phyloP scores from a whole-genome alignment of 768 basidiomycete species.

The Trametes elegans region DNA sequence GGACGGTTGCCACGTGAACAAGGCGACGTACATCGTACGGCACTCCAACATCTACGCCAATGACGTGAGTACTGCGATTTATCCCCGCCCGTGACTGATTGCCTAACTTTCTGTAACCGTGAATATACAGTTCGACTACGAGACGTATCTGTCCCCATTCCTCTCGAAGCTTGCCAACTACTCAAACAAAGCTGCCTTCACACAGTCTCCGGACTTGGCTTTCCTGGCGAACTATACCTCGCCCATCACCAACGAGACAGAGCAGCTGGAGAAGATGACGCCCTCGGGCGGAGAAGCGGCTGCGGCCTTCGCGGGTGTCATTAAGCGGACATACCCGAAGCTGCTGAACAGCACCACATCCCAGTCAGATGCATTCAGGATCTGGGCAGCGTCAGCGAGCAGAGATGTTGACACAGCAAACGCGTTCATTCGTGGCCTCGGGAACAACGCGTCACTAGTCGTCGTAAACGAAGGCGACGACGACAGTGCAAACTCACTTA shows the following conservation, averaged over 20 bases:
- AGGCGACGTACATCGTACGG: conserved; percentile 20
- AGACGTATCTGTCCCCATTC: conserved; percentile 18
- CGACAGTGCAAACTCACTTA: conserved; percentile 17
- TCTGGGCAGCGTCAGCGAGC: conserved; percentile 19
- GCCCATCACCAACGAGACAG: conserved; percentile 18
- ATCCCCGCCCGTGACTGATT: too few species aligned
- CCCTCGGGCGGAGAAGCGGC: conserved; percentile 16
- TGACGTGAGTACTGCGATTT: conserved; percentile 11
- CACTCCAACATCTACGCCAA: conserved; percentile 25
- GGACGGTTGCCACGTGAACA: conserved; percentile 12
- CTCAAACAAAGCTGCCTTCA: conserved; percentile 11
- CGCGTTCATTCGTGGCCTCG: conserved; percentile 11
- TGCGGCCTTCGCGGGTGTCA: conserved; percentile 16
- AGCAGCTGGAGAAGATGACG: conserved; percentile 21
- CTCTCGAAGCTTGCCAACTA: conserved; percentile 18
- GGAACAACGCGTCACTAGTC: conserved; percentile 10
- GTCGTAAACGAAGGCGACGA: conserved; percentile 18
- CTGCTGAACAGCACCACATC: conserved; percentile 4
- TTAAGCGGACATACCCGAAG: conserved; percentile 10
- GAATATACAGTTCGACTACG: conserved; percentile 17
- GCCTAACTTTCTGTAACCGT: too few species aligned
- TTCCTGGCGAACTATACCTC: conserved; percentile 18
- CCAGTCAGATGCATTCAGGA: background rate
- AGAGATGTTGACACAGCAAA: conserved; percentile 16
- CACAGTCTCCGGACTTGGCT: conserved; percentile 2